A percentile compares a stretch with the other conserved stretches of the same genome.
These are phyloP conservation scores for Aristolochia contorta DNA, from an alignment of 164 flowering plant genomes.

Conservation along the genomic window DNA sequence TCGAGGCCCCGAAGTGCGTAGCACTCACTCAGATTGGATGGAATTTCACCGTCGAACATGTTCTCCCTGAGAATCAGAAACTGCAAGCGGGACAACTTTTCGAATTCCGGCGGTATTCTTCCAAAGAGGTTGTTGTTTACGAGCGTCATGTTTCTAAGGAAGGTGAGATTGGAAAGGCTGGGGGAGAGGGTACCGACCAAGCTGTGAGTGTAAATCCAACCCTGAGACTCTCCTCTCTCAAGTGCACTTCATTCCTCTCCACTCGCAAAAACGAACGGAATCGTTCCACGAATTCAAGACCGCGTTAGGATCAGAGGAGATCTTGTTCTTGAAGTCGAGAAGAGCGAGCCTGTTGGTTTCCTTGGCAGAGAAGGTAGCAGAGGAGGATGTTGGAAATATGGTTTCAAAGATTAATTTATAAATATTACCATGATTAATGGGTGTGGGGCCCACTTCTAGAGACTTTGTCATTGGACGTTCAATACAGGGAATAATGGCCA, in stretches of 20 bases:
- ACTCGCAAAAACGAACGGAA: slow-evolving; percentile 12
- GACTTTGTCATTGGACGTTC: too few species aligned
- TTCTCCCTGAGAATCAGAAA: slow-evolving; percentile 28
- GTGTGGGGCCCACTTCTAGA: too few species aligned
- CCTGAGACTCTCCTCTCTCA: slow-evolving; percentile 14
- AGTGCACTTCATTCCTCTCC: slow-evolving; percentile 22
- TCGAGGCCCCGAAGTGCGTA: slow-evolving; percentile 17
- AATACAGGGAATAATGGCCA: too few species aligned
- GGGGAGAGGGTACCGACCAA: slow-evolving; percentile 29
- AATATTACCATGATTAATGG: too few species aligned
- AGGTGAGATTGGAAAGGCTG: slow-evolving; percentile 34
- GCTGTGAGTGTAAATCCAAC: slow-evolving; percentile 18
- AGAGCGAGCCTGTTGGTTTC: slow-evolving; percentile 11
- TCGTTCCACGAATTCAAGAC: slow-evolving; percentile 15
- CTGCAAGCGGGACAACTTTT: slow-evolving; percentile 21
- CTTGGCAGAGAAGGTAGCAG: background rate
- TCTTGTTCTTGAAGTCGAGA: slow-evolving; percentile 10
- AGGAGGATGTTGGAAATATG: too few species aligned
- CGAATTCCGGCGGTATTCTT: slow-evolving; percentile 22
- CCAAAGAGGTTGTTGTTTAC: slow-evolving; percentile 26
- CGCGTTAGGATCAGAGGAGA: slow-evolving; percentile 10
- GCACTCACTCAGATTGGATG: slow-evolving; percentile 18
- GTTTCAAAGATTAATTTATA: too few species aligned
- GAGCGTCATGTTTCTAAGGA: slow-evolving; percentile 25
- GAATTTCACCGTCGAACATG: slow-evolving; percentile 23